Evolutionary conservation across 2,329 filamentous ascomycete genomes (phyloP), one percentile per base, ranked within the genome.

Genomic region (Colletotrichum chrysophilum): DNA sequence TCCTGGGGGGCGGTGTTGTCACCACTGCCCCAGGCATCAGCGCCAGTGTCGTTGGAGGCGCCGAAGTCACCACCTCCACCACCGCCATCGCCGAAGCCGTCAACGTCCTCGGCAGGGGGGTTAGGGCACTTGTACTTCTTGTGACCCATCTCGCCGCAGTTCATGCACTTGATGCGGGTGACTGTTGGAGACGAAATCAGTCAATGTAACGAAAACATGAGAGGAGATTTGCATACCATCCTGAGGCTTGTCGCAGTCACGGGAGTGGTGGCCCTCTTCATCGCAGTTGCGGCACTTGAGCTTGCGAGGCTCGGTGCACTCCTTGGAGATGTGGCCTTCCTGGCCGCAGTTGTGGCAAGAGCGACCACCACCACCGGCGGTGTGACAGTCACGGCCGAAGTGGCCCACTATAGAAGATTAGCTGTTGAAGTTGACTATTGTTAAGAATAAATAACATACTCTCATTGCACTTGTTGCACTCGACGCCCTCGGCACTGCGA

Each of bases 381-480:
- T 86, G 32, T 93, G 92, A 80, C 93, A 94, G 80, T 98, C 92
- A 55, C 87, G 87, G 38, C 89, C 87, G 79, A 92, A 92, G 79
- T 94, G 93, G 4, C 93, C 92, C 71, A 84, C 88, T 93, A 71
- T 21, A 14, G 4, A 36, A 9, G 4, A n/a, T 56, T 43, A 30
- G 68, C 24, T 78, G 52, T 66, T 32, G 7, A 21, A 4, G 36
- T 14, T 5, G 13, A 38, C 5, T 5, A 10, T 55, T 18, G 26
- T 18, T 5, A 34, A 5, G 13, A 0, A 4, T 7, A 52, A 13
- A n/a, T 4, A 10, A 84, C 88, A 82, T 84, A 92, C 91, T 90
- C 83, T 92, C 87, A 55, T 87, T 87, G 80, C 92, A 94, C 82
- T 91, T 93, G 79, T 90, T 91, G 81, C 93, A 94, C 81, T 94